These are phyloP conservation scores for Fusarium clavum DNA, from an alignment of 2,329 filamentous ascomycete species.

Conservation along the genomic window DNA sequence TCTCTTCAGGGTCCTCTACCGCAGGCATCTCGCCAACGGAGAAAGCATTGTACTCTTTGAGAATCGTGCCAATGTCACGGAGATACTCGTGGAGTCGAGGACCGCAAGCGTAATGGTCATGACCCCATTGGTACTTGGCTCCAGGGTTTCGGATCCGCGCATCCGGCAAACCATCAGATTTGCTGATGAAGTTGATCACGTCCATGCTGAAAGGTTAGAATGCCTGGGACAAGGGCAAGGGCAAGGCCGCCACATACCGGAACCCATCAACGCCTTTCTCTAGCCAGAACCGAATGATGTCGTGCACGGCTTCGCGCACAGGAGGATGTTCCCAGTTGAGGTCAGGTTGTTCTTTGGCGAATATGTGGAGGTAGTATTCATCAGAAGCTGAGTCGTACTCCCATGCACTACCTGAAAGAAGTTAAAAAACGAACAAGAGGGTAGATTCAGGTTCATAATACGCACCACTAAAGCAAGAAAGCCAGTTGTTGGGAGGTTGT, in stretches of 20 bases:
- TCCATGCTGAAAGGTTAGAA: conserved; percentile 59
- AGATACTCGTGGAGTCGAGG: conserved; percentile 73
- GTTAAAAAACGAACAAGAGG: conserved; percentile 55
- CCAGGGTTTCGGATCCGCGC: conserved; percentile 57
- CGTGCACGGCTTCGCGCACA: conserved; percentile 73
- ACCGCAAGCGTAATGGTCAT: conserved; percentile 63
- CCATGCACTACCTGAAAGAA: conserved; percentile 27
- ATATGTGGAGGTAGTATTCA: conserved; percentile 79
- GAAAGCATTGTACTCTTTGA: conserved; percentile 66
- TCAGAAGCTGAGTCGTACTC: conserved; percentile 56
- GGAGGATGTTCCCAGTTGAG: conserved; percentile 80
- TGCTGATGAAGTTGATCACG: conserved; percentile 75
- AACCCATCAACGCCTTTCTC: conserved; percentile 75
- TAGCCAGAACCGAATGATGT: conserved; percentile 75
- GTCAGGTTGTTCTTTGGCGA: conserved; percentile 77
- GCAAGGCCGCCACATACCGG: conserved; percentile 48
- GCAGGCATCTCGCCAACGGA: conserved; percentile 74
- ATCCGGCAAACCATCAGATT: conserved; percentile 65
- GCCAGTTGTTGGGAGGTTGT: conserved; percentile 78
- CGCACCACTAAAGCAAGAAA: conserved; percentile 62
- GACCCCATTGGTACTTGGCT: conserved; percentile 59
- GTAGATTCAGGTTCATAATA: conserved; percentile 49
- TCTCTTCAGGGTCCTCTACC: conserved; percentile 63
- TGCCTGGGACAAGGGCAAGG: accelerated
- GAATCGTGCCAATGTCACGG: conserved; percentile 67